These are phyloP conservation scores for Pythium diclinum DNA, from an alignment of 352 stramenopile genomes.

Conservation along the genomic window DNA sequence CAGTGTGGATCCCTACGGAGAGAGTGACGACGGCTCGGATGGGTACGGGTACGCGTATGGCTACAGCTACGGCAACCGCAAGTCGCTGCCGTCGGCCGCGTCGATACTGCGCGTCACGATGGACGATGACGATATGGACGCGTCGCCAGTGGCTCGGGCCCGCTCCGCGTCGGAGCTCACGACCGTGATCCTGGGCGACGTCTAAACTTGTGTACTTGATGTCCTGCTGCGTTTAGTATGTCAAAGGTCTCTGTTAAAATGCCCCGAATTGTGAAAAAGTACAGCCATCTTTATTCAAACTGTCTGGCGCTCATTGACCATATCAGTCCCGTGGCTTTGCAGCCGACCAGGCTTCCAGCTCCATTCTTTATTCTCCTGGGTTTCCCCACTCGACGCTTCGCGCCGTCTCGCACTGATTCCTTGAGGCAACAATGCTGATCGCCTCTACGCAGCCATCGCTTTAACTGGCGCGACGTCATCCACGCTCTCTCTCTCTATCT, in stretches of 20 bases:
- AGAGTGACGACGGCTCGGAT: neutral
- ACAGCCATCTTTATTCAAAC: neutral
- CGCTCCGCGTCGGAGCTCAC: slow-evolving; percentile 11
- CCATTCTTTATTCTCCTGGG: neutral
- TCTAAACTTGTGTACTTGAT: neutral
- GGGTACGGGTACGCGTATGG: neutral
- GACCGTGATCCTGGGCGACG: slow-evolving; percentile 17
- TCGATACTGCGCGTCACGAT: slow-evolving; percentile 10
- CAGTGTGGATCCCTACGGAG: neutral
- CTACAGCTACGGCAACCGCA: slow-evolving; percentile 2
- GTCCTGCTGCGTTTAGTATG: neutral
- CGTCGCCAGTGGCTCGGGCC: neutral
- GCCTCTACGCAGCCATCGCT: neutral
- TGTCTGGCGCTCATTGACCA: neutral
- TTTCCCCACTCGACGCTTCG: neutral
- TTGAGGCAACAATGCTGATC: neutral
- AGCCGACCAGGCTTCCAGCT: neutral
- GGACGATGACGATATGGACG: slow-evolving; percentile 16
- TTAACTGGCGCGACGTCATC: neutral
- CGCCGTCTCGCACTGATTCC: neutral
- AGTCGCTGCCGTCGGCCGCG: slow-evolving; percentile 18
- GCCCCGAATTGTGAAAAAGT: neutral
- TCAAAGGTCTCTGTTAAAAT: neutral
- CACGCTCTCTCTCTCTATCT: no score
- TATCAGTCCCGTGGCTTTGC: neutral